These are phyloP conservation scores for Coemansia sp. DNA, from an alignment of 192 early-diverging fungal species.

Conservation along the genomic window DNA sequence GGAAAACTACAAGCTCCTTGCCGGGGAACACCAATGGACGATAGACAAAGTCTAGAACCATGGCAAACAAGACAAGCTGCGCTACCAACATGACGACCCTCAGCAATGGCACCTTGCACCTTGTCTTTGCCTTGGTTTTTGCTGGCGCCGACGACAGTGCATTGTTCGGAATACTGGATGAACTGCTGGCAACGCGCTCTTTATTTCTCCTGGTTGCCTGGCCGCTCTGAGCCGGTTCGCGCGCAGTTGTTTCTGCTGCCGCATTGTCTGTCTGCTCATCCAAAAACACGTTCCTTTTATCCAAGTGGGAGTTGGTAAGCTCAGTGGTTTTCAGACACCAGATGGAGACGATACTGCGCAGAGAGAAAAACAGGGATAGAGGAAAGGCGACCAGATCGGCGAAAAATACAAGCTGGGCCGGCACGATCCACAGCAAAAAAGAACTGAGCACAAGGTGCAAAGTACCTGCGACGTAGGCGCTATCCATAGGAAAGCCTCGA, in stretches of 20 bases:
- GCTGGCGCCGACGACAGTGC: no score
- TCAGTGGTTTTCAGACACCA: not conserved
- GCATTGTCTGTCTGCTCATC: not conserved
- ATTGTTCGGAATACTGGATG: not conserved
- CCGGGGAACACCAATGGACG: slow-evolving; percentile 34
- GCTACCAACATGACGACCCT: slow-evolving; percentile 21
- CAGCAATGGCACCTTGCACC: slow-evolving; percentile 5
- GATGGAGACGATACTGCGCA: slow-evolving; percentile 33
- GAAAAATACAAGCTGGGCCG: slow-evolving; percentile 28
- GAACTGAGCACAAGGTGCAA: slow-evolving; percentile 35
- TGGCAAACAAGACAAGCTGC: slow-evolving; percentile 34
- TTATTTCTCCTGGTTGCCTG: not conserved
- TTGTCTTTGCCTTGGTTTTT: not conserved
- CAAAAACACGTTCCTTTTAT: not conserved
- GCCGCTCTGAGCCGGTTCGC: not conserved
- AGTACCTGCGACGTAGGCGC: slow-evolving; percentile 22
- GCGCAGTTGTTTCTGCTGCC: not conserved
- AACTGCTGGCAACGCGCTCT: not conserved
- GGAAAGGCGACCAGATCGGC: slow-evolving; percentile 48
- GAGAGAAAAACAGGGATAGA: slow-evolving; percentile 25
- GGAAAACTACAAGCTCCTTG: slow-evolving; percentile 30
- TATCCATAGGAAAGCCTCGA: slow-evolving; percentile 5
- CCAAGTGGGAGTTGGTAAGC: not conserved
- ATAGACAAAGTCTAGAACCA: slow-evolving; percentile 53
- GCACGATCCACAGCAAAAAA: slow-evolving; percentile 45